These are phyloP conservation scores for Fusarium nelsonii DNA, from an alignment of 2,329 filamentous ascomycete genomes.

Conservation along the genomic window DNA sequence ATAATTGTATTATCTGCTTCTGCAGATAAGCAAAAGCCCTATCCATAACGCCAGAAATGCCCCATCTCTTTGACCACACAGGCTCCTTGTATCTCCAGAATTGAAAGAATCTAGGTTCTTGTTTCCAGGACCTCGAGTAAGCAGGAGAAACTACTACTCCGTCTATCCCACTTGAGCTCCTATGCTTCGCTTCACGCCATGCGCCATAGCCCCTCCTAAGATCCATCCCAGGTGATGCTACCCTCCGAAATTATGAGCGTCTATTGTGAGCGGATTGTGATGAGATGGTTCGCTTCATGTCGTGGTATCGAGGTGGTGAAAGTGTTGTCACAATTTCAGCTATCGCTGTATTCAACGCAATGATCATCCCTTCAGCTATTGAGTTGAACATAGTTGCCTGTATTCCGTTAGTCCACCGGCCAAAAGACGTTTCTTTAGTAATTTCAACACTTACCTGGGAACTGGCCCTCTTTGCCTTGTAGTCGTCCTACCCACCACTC, in stretches of 20 bases:
- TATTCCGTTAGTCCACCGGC: conserved; percentile 42
- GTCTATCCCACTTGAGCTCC: conserved; percentile 8
- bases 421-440: not conserved
- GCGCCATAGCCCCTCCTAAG: conserved; percentile 8
- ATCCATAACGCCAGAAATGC: conserved; percentile 44
- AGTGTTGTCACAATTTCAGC: conserved; percentile 9
- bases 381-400: conserved; percentile 66
- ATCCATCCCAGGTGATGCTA: conserved; percentile 12
- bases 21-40: conserved; percentile 32
- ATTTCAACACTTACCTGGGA: conserved; percentile 78
- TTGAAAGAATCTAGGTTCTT: conserved; percentile 10
- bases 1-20: conserved; percentile 38
- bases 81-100: conserved; percentile 34
- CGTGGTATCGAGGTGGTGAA: conserved; percentile 28
- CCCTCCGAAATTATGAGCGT: conserved; percentile 23
- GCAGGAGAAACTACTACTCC: conserved; percentile 1
- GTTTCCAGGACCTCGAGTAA: conserved; percentile 15
- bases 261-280: conserved; percentile 26
- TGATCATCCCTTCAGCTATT: conserved; percentile 35
- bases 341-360: not conserved
- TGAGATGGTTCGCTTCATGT: conserved; percentile 27
- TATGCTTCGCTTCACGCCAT: conserved; percentile 17
- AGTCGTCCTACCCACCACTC: conserved; percentile 96
- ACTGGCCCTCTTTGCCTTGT: conserved; percentile 86
- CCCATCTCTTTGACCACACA: conserved; percentile 26